Conservation (phyloP, 495 filamentous ascomycete genomes). For the Penicillium arizonense region DNA sequence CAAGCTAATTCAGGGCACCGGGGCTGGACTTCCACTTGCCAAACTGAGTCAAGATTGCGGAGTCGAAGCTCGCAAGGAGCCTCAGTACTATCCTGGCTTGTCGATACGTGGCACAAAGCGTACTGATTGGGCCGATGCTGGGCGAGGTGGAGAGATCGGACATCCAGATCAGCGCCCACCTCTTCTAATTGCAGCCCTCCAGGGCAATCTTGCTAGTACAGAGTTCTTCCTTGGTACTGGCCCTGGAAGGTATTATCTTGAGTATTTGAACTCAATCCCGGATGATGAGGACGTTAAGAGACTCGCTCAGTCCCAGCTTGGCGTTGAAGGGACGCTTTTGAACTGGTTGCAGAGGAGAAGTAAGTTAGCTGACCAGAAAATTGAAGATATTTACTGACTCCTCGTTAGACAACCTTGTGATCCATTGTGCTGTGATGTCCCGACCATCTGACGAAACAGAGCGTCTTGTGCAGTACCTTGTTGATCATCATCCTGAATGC, state of each 20-base stretch:
- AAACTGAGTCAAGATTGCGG: constrained; percentile 59
- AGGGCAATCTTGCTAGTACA: constrained; percentile 56
- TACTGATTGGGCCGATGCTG: constrained; percentile 58
- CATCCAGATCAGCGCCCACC: constrained; percentile 42
- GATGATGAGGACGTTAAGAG: constrained; percentile 56
- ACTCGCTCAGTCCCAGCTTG: constrained; percentile 50
- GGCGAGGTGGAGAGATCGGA: constrained; percentile 31
- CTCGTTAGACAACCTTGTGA: constrained; percentile 53
- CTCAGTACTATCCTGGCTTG: constrained; percentile 68
- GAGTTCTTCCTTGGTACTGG: constrained; percentile 71
- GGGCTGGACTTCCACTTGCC: constrained; percentile 64
- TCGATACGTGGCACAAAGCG: constrained; percentile 72
- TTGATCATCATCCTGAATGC: constrained; percentile 54
- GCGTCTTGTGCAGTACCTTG: constrained; percentile 59
- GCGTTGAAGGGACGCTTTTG: constrained; percentile 56
- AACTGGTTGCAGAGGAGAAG: constrained; percentile 59
- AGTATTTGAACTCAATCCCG: constrained; percentile 58
- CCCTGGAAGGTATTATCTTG: constrained; percentile 57
- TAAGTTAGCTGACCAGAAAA: constrained; percentile 17
- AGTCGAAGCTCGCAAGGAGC: constrained; percentile 52
- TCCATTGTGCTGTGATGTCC: constrained; percentile 64
- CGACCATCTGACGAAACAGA: constrained; percentile 35
- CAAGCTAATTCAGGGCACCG: constrained; percentile 51
- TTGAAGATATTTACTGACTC: background rate
- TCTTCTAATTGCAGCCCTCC: constrained; percentile 54